Evolutionary conservation across 306 rosid genomes (phyloP).

Genomic region (Cyclanthera cordifolia): DNA sequence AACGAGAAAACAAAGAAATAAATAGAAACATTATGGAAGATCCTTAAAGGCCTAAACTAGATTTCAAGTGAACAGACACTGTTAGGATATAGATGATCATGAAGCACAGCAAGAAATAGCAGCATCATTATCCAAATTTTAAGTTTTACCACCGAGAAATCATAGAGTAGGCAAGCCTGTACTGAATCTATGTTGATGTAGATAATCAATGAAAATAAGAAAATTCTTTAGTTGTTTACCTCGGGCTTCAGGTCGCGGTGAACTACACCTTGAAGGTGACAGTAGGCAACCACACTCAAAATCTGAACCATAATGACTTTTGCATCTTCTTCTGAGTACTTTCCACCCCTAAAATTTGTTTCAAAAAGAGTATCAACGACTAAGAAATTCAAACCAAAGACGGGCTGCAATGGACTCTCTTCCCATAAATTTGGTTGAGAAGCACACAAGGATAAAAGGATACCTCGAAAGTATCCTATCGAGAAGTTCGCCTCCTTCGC

Average conservation of each 20-base stretch:
- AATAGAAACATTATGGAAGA: not conserved
- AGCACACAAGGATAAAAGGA: not conserved
- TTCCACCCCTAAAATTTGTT: conserved; percentile 65
- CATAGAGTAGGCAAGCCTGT: not conserved
- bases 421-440: not conserved
- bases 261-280: conserved; percentile 38
- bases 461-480: conserved; percentile 94
- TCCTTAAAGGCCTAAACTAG: not conserved
- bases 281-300: conserved; percentile 27
- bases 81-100: not conserved
- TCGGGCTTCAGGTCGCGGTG: conserved; percentile 68
- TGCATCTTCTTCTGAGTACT: conserved; percentile 36
- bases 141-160: not conserved
- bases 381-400: not conserved
- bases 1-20: not conserved
- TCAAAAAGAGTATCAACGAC: conserved; percentile 8
- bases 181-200: not conserved
- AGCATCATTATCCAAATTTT: not conserved
- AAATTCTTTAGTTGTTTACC: conserved; percentile 22
- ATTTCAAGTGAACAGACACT: not conserved
- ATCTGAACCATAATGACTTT: conserved; percentile 33
- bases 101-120: not conserved
- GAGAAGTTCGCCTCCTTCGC: conserved; percentile 88
- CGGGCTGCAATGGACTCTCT: not conserved
- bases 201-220: not conserved